phyloP scores from a whole-genome alignment of 495 filamentous ascomycete genomes.

The Annulohypoxylon stygium region DNA sequence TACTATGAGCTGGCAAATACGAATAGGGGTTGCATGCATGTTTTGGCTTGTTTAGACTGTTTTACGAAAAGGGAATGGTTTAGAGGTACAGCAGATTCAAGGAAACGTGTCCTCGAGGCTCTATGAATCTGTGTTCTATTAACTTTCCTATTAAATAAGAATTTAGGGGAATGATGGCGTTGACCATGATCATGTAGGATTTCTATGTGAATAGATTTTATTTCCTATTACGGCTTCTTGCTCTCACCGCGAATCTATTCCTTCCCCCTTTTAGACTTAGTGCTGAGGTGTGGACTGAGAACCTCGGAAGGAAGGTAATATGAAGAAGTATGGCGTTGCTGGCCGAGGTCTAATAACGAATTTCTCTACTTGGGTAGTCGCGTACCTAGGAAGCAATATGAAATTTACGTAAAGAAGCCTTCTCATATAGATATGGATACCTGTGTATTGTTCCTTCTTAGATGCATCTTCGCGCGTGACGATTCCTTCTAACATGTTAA shows the following conservation, averaged over 20 bases:
- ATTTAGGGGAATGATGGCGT: neutral
- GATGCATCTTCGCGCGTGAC: neutral
- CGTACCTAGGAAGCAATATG: neutral
- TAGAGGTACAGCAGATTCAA: neutral
- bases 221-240: neutral
- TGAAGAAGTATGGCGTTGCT: neutral
- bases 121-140: neutral
- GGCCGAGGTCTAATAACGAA: neutral
- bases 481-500: neutral
- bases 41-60: neutral
- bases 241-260: neutral
- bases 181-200: neutral
- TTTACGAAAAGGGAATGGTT: neutral
- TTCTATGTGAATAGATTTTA: neutral
- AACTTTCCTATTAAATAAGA: neutral
- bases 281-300: neutral
- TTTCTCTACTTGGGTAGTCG: neutral
- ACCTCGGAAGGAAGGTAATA: neutral
- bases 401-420: neutral
- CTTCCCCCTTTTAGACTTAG: neutral
- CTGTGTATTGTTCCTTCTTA: neutral
- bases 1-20: conserved; percentile 1
- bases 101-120: neutral
- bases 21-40: neutral
- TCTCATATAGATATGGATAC: neutral